These are phyloP conservation scores for Mollisiaceae sp. DNA, from an alignment of 2,329 filamentous ascomycete species.

Conservation along the genomic window DNA sequence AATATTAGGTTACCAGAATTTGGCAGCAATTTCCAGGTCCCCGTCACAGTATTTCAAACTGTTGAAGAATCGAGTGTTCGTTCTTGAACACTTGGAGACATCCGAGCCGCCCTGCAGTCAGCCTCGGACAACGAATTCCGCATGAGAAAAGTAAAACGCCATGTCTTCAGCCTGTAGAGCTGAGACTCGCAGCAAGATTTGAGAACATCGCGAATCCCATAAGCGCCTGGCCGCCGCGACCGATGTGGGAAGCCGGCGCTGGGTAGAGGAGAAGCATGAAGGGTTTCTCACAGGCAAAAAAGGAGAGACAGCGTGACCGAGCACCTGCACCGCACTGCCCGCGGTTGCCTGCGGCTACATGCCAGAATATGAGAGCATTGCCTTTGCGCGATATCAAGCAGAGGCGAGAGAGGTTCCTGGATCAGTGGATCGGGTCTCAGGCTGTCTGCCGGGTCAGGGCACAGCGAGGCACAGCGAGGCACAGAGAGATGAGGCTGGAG, in stretches of 20 bases:
- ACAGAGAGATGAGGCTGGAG: background rate
- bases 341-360: background rate
- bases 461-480: too few relatives aligned
- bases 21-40: background rate
- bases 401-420: background rate
- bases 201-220: constrained; percentile 23
- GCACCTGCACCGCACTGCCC: background rate
- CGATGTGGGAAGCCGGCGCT: background rate
- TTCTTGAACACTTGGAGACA: background rate
- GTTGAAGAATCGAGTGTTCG: background rate
- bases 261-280: constrained; percentile 5
- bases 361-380: background rate
- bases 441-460: background rate
- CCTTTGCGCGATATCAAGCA: background rate
- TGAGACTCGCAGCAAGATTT: constrained; percentile 24
- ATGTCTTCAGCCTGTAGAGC: constrained; percentile 20
- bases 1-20: background rate
- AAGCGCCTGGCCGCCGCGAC: constrained; percentile 3
- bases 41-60: background rate
- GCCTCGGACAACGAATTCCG: constrained; percentile 19
- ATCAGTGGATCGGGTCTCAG: background rate
- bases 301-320: constrained; percentile 7
- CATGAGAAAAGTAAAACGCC: constrained; percentile 25
- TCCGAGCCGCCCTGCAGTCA: constrained; percentile 11
- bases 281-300: constrained; percentile 10